Evolutionary conservation across 2,329 filamentous ascomycete genomes (phyloP), one percentile per base, ranked within the genome.

Genomic region (Ophiostoma sp.): DNA sequence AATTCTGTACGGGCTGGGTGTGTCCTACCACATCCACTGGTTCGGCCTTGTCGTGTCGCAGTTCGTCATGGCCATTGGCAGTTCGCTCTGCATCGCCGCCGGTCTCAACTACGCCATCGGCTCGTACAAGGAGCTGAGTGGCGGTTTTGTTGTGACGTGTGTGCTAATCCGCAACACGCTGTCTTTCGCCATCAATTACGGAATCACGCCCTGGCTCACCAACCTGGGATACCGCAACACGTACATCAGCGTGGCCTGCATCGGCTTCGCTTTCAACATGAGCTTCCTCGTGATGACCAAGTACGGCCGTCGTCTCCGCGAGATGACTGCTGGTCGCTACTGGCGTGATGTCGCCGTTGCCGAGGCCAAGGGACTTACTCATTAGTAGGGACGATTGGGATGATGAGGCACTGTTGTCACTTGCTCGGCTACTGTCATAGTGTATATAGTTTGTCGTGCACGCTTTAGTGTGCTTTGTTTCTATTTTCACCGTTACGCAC

Each of bases 1-100:
- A 31, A 79, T 84, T 65, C 73, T 83, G 4, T 84, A 82, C 82
- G 83, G 83, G 41, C 81, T 84, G 0, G 83, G 83, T 4, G 80
- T 81, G 2, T 78, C 79, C 57, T 75, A 80, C 69, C 67, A 75
- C 5, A 74, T 82, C 5, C 80, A 82, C 68, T 83, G 80, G 79
- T 78, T 80, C 57, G 81, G 80, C 6, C 76, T 79, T 31, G 76
- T 81, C 6, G 77, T 82, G 6, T 79, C 79, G 7, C 65, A 67
- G 65, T 76, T 79, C 69, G 79, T 79, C n/a, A 78, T 78, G 67
- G 78, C 79, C 8, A 73, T 80, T 20, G 80, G 80, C 17, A 74
- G 80, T 11, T 78, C 78, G 31, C 72, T 81, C n/a, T 78, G 77
- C 62, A 39, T 67, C 3, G 65, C 65, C 3, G 65, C 65, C 3